These are phyloP conservation scores for Mycogone perniciosa DNA, from an alignment of 2,329 filamentous ascomycete genomes.

Conservation along the genomic window DNA sequence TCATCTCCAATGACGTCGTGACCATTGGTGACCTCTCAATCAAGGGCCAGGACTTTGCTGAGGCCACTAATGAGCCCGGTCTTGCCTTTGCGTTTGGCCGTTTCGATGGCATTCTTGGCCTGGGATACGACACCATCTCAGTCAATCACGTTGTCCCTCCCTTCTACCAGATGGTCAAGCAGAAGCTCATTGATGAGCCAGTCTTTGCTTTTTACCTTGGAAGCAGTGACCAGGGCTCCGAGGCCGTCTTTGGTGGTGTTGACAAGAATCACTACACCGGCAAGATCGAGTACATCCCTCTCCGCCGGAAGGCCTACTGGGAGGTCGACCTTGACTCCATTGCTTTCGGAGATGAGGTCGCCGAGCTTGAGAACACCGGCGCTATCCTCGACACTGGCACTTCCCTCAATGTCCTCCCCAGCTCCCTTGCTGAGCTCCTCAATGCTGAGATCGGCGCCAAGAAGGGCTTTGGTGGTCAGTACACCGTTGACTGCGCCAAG, in stretches of 20 bases:
- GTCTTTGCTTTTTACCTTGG: conserved; percentile 97
- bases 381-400: conserved; percentile 98
- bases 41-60: conserved; percentile 88
- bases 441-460: conserved; percentile 97
- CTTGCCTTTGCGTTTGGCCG: conserved; percentile 96
- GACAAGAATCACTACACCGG: conserved; percentile 76
- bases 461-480: conserved; percentile 97
- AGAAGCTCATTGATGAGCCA: conserved; percentile 82
- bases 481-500: conserved; percentile 83
- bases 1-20: conserved; percentile 82
- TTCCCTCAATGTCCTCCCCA: conserved; percentile 91
- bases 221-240: conserved; percentile 66
- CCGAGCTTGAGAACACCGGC: conserved; percentile 89
- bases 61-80: conserved; percentile 92
- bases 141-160: conserved; percentile 92
- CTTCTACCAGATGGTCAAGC: conserved; percentile 93
- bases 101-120: conserved; percentile 93
- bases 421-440: conserved; percentile 85
- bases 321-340: conserved; percentile 95
- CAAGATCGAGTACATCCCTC: conserved; percentile 85
- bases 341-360: conserved; percentile 76
- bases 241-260: conserved; percentile 83
- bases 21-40: conserved; percentile 84
- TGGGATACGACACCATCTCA: conserved; percentile 94
- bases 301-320: conserved; percentile 99